Evolutionary conservation across 805 yeast species (phyloP).

Genomic region (Zygoascus bituminiphila): DNA sequence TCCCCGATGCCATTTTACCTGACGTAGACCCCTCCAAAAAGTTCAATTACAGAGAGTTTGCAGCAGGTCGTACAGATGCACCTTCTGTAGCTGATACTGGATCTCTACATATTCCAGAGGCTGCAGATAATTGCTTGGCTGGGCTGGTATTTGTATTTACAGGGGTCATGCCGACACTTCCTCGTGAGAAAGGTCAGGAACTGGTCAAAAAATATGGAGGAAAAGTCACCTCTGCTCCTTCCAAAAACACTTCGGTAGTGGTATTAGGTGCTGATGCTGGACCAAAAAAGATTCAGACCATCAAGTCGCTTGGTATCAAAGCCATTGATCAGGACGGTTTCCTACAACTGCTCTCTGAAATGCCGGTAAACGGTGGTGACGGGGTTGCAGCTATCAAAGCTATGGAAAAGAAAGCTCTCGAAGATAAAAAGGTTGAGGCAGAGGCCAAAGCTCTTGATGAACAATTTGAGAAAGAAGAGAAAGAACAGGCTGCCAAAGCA

Average conservation of each 20-base stretch:
- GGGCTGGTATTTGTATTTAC: conserved; percentile 93
- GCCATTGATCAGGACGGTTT: conserved; percentile 87
- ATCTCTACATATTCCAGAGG: conserved; percentile 56
- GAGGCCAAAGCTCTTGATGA: conserved; percentile 45
- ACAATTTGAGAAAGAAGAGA: conserved; percentile 25
- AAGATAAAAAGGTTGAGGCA: conserved; percentile 47
- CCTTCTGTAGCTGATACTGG: conserved; percentile 15
- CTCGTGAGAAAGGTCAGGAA: conserved; percentile 66
- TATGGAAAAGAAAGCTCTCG: conserved; percentile 56
- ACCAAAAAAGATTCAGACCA: conserved; percentile 82
- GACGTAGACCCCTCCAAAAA: conserved; percentile 40
- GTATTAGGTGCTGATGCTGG: conserved; percentile 96
- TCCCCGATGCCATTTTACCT: conserved; percentile 68
- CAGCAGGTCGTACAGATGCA: conserved; percentile 33
- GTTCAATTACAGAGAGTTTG: conserved; percentile 50
- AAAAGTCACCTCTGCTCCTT: conserved; percentile 70
- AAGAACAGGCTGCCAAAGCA: conserved; percentile 14
- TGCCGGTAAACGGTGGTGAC: conserved; percentile 91
- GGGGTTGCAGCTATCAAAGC: conserved; percentile 75
- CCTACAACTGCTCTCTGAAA: conserved; percentile 54
- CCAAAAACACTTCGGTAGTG: conserved; percentile 77
- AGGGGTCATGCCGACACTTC: conserved; percentile 73
- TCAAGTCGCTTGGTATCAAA: conserved; percentile 62
- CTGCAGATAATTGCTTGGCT: conserved; percentile 74
- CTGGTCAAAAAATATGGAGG: conserved; percentile 87